A percentile compares a stretch with the other conserved stretches of the same genome.
phyloP scores from a whole-genome alignment of 192 early-diverging fungal species.

The Jimgerdemannia flammicorona region DNA sequence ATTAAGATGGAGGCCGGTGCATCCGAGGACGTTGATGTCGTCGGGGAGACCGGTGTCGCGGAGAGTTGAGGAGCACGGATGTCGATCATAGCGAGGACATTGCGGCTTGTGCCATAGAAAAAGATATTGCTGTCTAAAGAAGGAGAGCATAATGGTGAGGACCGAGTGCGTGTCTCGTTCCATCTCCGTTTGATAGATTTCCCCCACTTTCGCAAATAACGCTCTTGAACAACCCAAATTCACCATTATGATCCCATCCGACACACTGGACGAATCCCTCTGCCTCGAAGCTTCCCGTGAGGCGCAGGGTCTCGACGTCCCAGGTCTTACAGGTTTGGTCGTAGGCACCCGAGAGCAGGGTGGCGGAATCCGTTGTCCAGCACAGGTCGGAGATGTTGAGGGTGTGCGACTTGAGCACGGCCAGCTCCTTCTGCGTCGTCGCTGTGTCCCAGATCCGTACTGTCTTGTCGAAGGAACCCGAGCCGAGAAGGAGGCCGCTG shows the following conservation, averaged over 20 bases:
- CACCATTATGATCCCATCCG: conserved; percentile 68
- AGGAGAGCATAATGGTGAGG: neutral
- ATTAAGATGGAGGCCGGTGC: neutral
- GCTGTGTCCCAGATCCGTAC: conserved; percentile 85
- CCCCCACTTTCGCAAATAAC: too few species aligned
- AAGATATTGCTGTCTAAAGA: conserved; percentile 67
- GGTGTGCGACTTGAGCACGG: conserved; percentile 66
- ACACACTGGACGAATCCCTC: conserved; percentile 90
- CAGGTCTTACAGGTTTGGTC: conserved; percentile 81
- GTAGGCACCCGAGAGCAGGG: conserved; percentile 71
- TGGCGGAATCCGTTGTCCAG: conserved; percentile 66
- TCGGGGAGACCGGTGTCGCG: neutral
- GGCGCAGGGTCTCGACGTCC: conserved; percentile 68
- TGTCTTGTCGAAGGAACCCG: conserved; percentile 94
- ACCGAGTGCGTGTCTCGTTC: too few species aligned
- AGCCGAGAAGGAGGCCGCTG: conserved; percentile 74
- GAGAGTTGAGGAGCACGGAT: conserved; percentile 16
- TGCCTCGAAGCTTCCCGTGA: conserved; percentile 55
- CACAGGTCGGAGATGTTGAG: conserved; percentile 77
- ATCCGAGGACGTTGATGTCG: too few species aligned
- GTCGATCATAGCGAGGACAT: conserved; percentile 66
- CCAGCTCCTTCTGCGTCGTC: conserved; percentile 63
- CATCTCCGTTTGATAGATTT: too few species aligned
- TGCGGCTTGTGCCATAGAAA: conserved; percentile 75
- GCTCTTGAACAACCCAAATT: conserved; percentile 2